These are phyloP conservation scores for Kwoniella sp. DNA, from an alignment of 768 basidiomycete species.

Conservation along the genomic window DNA sequence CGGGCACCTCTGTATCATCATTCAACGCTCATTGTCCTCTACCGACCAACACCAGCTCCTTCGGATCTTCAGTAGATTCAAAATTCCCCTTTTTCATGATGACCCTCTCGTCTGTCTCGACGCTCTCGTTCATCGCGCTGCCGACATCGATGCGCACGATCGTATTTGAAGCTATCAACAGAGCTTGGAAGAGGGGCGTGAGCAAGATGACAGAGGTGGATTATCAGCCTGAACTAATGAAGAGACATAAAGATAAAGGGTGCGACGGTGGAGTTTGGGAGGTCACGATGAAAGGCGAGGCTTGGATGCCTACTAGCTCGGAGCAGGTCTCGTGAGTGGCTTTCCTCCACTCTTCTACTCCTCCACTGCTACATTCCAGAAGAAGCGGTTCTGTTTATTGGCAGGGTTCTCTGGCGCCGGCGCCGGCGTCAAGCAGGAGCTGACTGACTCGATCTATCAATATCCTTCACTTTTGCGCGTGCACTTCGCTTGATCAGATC, in stretches of 20 bases:
- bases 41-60: conserved; percentile 22
- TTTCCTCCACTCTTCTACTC: too few species aligned
- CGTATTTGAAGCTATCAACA: conserved; percentile 36
- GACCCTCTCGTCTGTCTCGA: conserved; percentile 40
- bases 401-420: too few species aligned
- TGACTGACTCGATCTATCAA: too few species aligned
- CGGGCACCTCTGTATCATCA: conserved; percentile 45
- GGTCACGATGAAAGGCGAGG: conserved; percentile 36
- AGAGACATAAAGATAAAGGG: conserved; percentile 41
- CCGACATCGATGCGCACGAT: conserved; percentile 35
- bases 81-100: conserved; percentile 47
- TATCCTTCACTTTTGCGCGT: too few species aligned
- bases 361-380: too few species aligned
- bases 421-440: too few species aligned
- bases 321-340: conserved; percentile 47
- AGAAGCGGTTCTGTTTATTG: too few species aligned
- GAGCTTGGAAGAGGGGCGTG: conserved; percentile 41
- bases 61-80: neutral
- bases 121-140: conserved; percentile 46
- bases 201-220: conserved; percentile 36
- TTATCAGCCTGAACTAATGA: conserved; percentile 44
- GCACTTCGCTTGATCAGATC: conserved; percentile 29
- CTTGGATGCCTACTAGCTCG: conserved; percentile 42
- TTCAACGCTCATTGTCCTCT: conserved; percentile 40
- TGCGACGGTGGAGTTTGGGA: conserved; percentile 51